These are phyloP conservation scores for Debaryomyces prosopidis DNA, from an alignment of 805 yeast genomes.

Conservation along the genomic window DNA sequence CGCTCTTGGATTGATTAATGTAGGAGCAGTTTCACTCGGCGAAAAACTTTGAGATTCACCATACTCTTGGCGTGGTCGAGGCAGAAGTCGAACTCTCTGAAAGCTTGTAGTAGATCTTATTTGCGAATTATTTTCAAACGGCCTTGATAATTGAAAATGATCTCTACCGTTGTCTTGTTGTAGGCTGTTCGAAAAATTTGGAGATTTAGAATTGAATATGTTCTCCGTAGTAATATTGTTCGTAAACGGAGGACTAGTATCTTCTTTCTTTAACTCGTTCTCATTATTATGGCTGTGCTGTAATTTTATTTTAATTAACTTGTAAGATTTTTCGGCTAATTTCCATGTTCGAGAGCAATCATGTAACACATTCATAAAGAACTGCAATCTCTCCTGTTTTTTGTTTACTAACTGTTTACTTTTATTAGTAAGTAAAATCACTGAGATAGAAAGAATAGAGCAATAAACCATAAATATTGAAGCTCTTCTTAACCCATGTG, in stretches of 20 bases:
- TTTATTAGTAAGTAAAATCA: slow-evolving; percentile 36
- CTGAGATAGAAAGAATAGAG: slow-evolving; percentile 46
- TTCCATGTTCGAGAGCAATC: slow-evolving; percentile 49
- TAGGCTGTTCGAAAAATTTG: background rate
- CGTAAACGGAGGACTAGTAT: background rate
- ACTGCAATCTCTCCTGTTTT: slow-evolving; percentile 29
- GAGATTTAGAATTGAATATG: background rate
- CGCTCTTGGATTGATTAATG: background rate
- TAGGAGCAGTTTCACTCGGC: background rate
- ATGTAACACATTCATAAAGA: slow-evolving; percentile 41
- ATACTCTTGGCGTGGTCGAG: background rate
- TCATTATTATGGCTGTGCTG: slow-evolving; percentile 12
- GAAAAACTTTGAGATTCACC: background rate
- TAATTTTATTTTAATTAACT: slow-evolving; percentile 37
- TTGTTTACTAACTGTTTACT: slow-evolving; percentile 23
- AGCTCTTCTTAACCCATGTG: slow-evolving; percentile 42
- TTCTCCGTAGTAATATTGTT: background rate
- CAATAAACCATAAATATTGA: slow-evolving; percentile 51
- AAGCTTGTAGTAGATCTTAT: background rate
- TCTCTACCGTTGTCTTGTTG: background rate
- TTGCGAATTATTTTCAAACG: background rate
- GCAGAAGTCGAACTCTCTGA: background rate
- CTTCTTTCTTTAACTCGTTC: background rate
- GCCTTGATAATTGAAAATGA: background rate
- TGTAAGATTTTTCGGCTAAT: slow-evolving; percentile 46